phyloP scores from a whole-genome alignment of 768 basidiomycete species.

The Suillus variegatus region DNA sequence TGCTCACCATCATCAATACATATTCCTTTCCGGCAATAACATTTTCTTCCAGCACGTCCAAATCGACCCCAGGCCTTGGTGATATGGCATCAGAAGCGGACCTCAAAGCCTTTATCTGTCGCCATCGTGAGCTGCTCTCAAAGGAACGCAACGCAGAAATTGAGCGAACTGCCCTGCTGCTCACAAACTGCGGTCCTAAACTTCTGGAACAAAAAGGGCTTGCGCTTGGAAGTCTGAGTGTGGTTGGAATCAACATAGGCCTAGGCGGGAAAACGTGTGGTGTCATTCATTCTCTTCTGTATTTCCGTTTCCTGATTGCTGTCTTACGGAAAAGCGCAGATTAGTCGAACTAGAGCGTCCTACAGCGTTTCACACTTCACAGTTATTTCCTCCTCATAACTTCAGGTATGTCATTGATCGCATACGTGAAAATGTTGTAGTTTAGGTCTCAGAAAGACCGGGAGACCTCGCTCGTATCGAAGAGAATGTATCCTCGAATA shows the following conservation, averaged over 20 bases:
- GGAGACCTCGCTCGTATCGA: constrained; percentile 91
- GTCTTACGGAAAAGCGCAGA: constrained; percentile 48
- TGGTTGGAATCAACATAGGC: constrained; percentile 75
- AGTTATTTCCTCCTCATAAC: constrained; percentile 81
- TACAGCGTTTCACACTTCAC: constrained; percentile 70
- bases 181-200: constrained; percentile 81
- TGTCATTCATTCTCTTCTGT: neutral
- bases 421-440: constrained; percentile 10
- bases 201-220: constrained; percentile 89
- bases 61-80: neutral
- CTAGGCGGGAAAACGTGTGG: constrained; percentile 89
- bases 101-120: constrained; percentile 60
- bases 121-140: constrained; percentile 65
- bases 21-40: neutral
- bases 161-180: constrained; percentile 71
- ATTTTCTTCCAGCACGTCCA: neutral
- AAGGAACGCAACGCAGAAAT: constrained; percentile 85
- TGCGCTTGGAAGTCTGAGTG: constrained; percentile 71
- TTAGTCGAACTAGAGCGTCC: constrained; percentile 87
- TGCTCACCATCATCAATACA: neutral
- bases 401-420: constrained; percentile 54
- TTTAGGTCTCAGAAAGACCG: constrained; percentile 45
- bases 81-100: constrained; percentile 26
- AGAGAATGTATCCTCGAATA: constrained; percentile 52
- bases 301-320: constrained; percentile 4